Base-by-base conservation (phyloP, 225 moss, liverwort and hornwort genomes). In the Pleurozium schreberi region DNA sequence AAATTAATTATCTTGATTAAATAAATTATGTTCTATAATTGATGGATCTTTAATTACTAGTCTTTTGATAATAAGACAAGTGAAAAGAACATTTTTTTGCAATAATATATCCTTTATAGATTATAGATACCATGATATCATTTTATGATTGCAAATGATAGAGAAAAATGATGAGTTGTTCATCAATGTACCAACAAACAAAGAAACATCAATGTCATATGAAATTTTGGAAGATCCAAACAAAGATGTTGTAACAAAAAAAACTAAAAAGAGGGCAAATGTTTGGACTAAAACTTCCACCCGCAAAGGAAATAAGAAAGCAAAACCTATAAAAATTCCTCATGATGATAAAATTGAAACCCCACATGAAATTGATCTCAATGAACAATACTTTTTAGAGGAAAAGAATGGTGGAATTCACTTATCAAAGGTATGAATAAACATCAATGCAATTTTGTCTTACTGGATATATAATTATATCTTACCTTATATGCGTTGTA, bases 231-330 rank as follows among this genome's bases (percentile, higher is more conserved):
- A 92, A 74, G 90, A 86, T 85, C 10, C 82, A 87, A 87, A n/a
- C 1, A 94, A 87, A 85, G 96, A 98, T 53, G 82, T 87, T 26
- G 77, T 94, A 50, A 59, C 85, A 4, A 89, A 81, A 28, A 97
- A 95, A 81, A 90, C 92, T 42, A 98, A 93, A 85, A 98, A 95
- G 75, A 92, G 91, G 76, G 26, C 86, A 79, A 98, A 95, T 88
- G 92, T 96, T 50, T 98, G 96, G 98, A 95, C 96, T 10, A 98
- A 96, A 92, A 92, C 95, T 14, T 90, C 96, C 5, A 91, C 92
- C 12, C 94, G 96, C 3, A 98, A 97, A 70, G 94, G 93, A 88
- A 92, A 84, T 22, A 98, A 97, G 83, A 98, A 93, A 90, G 18
- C 79, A 67, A 94, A 88, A 65, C 74, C 89, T 40, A 77, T 86